These are phyloP conservation scores for Chlorella variabilis DNA, from an alignment of 163 green algal genomes.

Conservation along the genomic window DNA sequence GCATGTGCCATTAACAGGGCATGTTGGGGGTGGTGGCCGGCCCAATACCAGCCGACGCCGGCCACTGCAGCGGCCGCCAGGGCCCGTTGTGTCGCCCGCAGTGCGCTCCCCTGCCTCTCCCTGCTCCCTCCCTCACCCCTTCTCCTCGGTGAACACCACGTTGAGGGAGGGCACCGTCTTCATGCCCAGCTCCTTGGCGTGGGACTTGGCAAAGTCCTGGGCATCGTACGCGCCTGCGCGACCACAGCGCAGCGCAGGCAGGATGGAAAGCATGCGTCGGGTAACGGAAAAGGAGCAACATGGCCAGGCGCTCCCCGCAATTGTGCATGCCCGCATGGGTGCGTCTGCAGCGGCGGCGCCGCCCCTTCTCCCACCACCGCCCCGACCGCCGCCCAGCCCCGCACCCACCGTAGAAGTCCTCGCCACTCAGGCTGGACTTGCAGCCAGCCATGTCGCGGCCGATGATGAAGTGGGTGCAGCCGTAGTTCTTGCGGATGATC, in stretches of 20 bases:
- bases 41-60: too few relatives aligned
- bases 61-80: too few relatives aligned
- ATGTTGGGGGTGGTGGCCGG: too few relatives aligned
- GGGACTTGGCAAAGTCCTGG: conserved; percentile 87
- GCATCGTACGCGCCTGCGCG: conserved; percentile 85
- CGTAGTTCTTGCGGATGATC: conserved; percentile 99
- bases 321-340: too few relatives aligned
- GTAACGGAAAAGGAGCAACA: too few relatives aligned
- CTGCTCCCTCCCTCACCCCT: conserved; percentile 75
- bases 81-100: too few relatives aligned
- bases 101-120: too few relatives aligned
- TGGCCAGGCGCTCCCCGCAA: too few relatives aligned
- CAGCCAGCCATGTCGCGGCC: conserved; percentile 98
- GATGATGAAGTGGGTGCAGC: conserved; percentile 99
- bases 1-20: neutral
- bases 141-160: conserved; percentile 91
- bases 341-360: too few relatives aligned
- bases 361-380: too few relatives aligned
- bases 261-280: neutral
- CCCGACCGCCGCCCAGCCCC: too few relatives aligned
- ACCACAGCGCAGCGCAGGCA: too few relatives aligned
- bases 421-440: conserved; percentile 89
- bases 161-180: conserved; percentile 95
- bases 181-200: conserved; percentile 93
- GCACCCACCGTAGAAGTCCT: conserved; percentile 33